phyloP scores from a whole-genome alignment of 331 rosid species.

The Quercus phellos region DNA sequence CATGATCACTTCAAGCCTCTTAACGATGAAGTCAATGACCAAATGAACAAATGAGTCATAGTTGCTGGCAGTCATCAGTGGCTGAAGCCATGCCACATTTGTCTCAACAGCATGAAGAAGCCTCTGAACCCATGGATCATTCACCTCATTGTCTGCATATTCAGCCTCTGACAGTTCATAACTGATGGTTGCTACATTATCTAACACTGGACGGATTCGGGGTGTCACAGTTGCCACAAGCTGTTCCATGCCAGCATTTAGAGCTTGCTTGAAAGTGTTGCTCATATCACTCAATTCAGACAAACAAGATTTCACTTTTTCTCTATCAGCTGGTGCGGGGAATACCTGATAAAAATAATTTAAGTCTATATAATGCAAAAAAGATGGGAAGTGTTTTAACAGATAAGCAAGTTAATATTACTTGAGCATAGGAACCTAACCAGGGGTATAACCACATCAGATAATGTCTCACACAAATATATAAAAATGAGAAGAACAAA shows the following conservation, averaged over 20 bases:
- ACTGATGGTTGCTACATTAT: slow-evolving; percentile 77
- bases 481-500: neutral
- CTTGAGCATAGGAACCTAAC: neutral
- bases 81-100: slow-evolving; percentile 82
- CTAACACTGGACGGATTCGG: slow-evolving; percentile 76
- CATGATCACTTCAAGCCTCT: slow-evolving; percentile 97
- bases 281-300: slow-evolving; percentile 82
- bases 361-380: slow-evolving; percentile 1
- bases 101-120: slow-evolving; percentile 91
- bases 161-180: slow-evolving; percentile 88
- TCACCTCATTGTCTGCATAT: slow-evolving; percentile 92
- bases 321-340: slow-evolving; percentile 78
- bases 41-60: slow-evolving; percentile 81
- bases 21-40: slow-evolving; percentile 80
- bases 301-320: slow-evolving; percentile 85
- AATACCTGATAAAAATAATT: slow-evolving; percentile 49
- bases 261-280: slow-evolving; percentile 84
- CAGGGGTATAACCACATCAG: neutral
- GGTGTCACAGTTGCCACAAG: slow-evolving; percentile 78
- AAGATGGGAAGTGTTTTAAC: neutral
- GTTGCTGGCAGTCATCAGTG: slow-evolving; percentile 84
- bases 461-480: neutral
- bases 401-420: neutral
- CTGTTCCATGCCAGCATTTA: slow-evolving; percentile 76
- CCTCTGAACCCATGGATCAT: slow-evolving; percentile 98